A percentile compares a stretch with the other conserved stretches of the same genome.
These are phyloP conservation scores for Cystobasidium ongulense DNA, from an alignment of 768 basidiomycete species.

Conservation along the genomic window DNA sequence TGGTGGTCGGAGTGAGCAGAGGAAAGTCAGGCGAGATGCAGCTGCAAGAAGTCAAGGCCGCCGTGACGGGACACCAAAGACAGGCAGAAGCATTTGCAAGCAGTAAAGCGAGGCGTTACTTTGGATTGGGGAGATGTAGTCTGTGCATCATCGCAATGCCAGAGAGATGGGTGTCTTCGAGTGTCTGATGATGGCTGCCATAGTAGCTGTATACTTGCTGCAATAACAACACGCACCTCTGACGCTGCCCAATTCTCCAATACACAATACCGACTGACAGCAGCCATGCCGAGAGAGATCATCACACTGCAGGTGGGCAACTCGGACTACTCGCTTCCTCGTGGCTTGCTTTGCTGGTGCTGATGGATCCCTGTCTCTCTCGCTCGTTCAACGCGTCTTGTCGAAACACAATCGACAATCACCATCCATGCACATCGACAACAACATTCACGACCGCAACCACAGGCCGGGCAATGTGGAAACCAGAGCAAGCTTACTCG, in stretches of 20 bases:
- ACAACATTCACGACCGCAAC: background rate
- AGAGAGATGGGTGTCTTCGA: too few species aligned
- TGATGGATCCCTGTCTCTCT: background rate
- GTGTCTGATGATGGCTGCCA: too few species aligned
- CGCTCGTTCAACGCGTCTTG: background rate
- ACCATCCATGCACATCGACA: too few species aligned
- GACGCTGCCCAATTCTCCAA: background rate
- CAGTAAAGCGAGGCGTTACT: too few species aligned
- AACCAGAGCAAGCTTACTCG: constrained; percentile 63
- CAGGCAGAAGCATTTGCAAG: too few species aligned
- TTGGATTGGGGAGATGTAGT: too few species aligned
- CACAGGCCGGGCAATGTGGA: constrained; percentile 71
- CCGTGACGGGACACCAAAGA: too few species aligned
- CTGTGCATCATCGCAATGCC: too few species aligned
- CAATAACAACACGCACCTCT: background rate
- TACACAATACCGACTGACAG: background rate
- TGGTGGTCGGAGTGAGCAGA: too few species aligned
- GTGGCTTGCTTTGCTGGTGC: background rate
- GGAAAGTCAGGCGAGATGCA: too few species aligned
- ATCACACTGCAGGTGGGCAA: constrained; percentile 20
- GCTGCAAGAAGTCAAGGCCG: too few species aligned
- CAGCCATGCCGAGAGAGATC: constrained; percentile 24
- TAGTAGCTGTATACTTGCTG: too few species aligned
- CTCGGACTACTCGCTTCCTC: background rate
- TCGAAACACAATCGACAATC: background rate